Evolutionary conservation across 2,329 filamentous ascomycete species (phyloP), one percentile per base, ranked within the genome.

Genomic region (Alternaria arborescens): DNA sequence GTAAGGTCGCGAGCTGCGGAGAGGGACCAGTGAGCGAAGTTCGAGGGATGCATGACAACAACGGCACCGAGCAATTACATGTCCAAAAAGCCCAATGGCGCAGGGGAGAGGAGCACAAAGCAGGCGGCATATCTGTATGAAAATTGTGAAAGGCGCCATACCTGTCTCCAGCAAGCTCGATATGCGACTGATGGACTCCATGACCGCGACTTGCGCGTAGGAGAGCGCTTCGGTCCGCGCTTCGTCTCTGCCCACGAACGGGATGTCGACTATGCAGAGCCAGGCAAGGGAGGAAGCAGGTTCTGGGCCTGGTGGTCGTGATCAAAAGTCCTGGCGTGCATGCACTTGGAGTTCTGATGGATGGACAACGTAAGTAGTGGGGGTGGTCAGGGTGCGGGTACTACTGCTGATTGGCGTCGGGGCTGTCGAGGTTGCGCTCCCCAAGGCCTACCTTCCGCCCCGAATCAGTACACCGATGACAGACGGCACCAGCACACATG

Each of bases 161-260:
- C 94, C 93, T 81, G 91, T 95, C 84, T 98, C 95, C 79, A 99
- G 89, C 82, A 98, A 88, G 78, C 89, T 92, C 71, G 94, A 97
- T 80, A 99, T 96, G 75, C 92, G 88, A 67, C 94, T 93, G 77
- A 98, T 93, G 22, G 94, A 97, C 87, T 99, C 95, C 95, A 99
- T 99, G 60, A 66, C 69, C 36, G 61, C 64, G 46, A 46, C 50
- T 58, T 60, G 55, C 53, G 61, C 63, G 60, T 38, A 61, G 48
- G 46, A 48, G 41, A 61, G 62, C 61, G 59, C 61, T 52, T 66
- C 60, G 59, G 62, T 38, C 51, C 58, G 55, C 61, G 34, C 53
- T 44, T 62, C 44, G 38, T 52, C 43, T 51, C 50, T 57, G 42
- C 64, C 51, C 58, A 58, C 68, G 60, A 65, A 62, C 62, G 56